Evolutionary conservation across 768 basidiomycete genomes (phyloP), one percentile per base, ranked within the genome.

Genomic region (Russula vinacea): DNA sequence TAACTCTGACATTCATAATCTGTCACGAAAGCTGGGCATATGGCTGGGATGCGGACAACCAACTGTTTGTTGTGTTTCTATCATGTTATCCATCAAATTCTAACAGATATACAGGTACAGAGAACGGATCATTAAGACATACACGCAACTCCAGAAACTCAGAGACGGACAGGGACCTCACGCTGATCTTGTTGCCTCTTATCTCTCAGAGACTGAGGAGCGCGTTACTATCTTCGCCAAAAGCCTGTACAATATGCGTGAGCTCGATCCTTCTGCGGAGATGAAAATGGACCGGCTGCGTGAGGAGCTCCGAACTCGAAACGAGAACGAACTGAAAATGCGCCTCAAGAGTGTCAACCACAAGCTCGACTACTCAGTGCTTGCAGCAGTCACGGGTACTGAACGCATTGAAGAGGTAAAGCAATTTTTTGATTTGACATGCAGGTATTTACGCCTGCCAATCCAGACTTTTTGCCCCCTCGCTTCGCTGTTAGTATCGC

Each of bases 41-140:
- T 37, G 65, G 65, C 42, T 62, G 65, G 65, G 65, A 64, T 53
- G 65, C 65, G 9, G 65, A 66, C 55, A 66, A 66, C 32, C 51
- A 35, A 5, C 24, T 53, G 65, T 65, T 50, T 40, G 64, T 56
- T 19, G n/a, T 13, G 2, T 47, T 56, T 56, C 22, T 22, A 1
- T 13, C 24, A 17, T 47, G 10, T 14, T 13, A 56, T 40, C 8
- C 1, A 19, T 22, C 26, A 10, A 44, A 19, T n/a, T 22, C 32
- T 57, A 50, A 50, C 45, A 26, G 11, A 19, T n/a, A 16, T 49
- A 19, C 40, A 64, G 62, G 57, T 65, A 65, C 44, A 32, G 35
- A 22, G 62, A 45, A 9, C 22, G 44, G 10, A 45, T 64, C 10
- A 35, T 11, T 22, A 63, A 63, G 61, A 24, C 42, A 13, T 59